Base-by-base conservation (phyloP, 2,329 filamentous ascomycete genomes). In the Paraphoma sp. region DNA sequence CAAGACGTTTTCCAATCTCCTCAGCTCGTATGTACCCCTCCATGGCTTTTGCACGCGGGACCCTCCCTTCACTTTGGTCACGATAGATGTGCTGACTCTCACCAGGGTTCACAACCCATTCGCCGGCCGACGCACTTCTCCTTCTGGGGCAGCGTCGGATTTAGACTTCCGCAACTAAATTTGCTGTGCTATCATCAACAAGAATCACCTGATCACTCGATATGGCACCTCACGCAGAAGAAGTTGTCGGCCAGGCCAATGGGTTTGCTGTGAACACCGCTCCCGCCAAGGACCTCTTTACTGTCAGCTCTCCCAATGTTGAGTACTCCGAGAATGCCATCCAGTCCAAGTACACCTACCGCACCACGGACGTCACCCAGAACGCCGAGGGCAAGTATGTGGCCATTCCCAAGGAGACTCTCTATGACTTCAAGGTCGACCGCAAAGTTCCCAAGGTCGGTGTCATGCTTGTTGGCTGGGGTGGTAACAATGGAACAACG, bases 1-100 rank as follows among this genome's bases (percentile, higher is more conserved):
- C 92, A 97, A 91, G 83, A 97, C 92, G 93, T 97, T 97, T 89
- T 94, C 93, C 85, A 97, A 96, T 83, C 90, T 96, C 73, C 89
- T 97, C 71, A 95, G 95, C 87, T 97, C 93, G 93, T 97, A 86
- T 79, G 92, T 82, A 57, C 62, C 58, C 63, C 60, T 56, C 64
- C 54, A 57, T 48, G 31, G 43, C 48, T 38, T 48, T 6, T 16
- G 28, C n/a, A 7, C 2, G n/a, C 8, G 23, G 44, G 14, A 31
- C 9, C 9, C n/a, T 31, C 9, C 9, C n/a, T 31, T n/a, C 23
- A 23, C 11, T 46, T 30, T 29, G 8, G 18, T 51, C 52, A 48
- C 45, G 45, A 49, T 48, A 30, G 47, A 43, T 48, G 57, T 42
- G 65, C 69, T 75, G 47, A 73, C 65, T 47, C 9, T 29, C 17